A percentile compares a stretch with the other conserved stretches of the same genome.
phyloP scores from a whole-genome alignment of 108 stramenopile species.

The Pseudonitzschia pungens region DNA sequence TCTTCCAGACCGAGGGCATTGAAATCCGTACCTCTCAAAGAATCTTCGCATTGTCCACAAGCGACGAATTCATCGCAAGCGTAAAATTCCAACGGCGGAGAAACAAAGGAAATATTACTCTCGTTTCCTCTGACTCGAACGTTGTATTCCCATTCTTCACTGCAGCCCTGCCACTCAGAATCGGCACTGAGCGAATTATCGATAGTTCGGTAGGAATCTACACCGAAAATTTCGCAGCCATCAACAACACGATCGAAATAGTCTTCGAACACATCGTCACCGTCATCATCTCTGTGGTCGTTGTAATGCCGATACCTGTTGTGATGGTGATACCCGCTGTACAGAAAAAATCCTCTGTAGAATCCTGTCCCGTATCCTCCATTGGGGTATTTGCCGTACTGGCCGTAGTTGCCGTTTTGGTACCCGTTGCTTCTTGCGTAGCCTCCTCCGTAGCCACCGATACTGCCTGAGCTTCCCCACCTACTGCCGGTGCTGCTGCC shows the following conservation, averaged over 20 bases:
- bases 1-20: neutral
- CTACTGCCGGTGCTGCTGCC: neutral
- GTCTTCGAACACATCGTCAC: neutral
- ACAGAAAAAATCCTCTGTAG: neutral
- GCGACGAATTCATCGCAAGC: neutral
- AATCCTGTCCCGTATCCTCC: neutral
- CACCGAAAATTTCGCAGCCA: neutral
- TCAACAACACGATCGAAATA: conserved; percentile 8
- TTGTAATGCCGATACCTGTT: neutral
- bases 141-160: conserved; percentile 10
- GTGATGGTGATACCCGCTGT: neutral
- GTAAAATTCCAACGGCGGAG: conserved; percentile 7
- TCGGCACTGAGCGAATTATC: neutral
- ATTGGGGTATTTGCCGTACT: neutral
- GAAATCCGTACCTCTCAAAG: neutral
- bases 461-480: neutral
- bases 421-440: neutral
- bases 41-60: neutral
- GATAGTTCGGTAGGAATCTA: conserved; percentile 1
- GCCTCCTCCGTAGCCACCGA: neutral
- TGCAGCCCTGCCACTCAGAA: conserved; percentile 1
- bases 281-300: neutral
- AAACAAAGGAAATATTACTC: neutral
- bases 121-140: neutral
- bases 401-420: too few relatives aligned